Conservation (phyloP, 345 rosid species). For the Eucalyptus globulus region DNA sequence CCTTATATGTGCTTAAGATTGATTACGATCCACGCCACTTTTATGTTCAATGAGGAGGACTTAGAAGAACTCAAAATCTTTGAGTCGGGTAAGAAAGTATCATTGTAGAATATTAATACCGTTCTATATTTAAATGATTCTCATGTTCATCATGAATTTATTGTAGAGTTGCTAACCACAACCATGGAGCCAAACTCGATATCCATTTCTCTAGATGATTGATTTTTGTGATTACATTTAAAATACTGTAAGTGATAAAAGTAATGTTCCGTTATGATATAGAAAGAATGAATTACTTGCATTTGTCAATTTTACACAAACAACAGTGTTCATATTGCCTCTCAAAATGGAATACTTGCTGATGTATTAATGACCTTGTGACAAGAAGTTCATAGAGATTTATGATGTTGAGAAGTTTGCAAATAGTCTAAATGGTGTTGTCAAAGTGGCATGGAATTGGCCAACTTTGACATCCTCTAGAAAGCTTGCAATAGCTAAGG, state of each 20-base stretch:
- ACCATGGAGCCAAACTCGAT: too few relatives aligned
- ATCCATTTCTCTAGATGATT: too few relatives aligned
- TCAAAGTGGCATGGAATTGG: constrained; percentile 4
- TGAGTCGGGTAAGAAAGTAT: too few relatives aligned
- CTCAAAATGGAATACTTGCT: not conserved
- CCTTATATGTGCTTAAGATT: too few relatives aligned
- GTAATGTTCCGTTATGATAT: not conserved
- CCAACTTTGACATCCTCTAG: not conserved
- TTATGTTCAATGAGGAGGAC: too few relatives aligned
- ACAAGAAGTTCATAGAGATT: constrained; percentile 18
- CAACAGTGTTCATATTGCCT: not conserved
- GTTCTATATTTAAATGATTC: too few relatives aligned
- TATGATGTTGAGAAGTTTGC: constrained; percentile 12
- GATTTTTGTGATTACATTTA: not conserved
- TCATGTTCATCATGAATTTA: too few relatives aligned
- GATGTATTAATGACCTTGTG: not conserved
- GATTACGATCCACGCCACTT: fast-evolving
- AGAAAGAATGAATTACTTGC: not conserved
- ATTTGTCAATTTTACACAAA: not conserved
- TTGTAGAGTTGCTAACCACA: too few relatives aligned
- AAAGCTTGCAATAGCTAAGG: constrained; percentile 6
- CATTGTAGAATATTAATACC: too few relatives aligned
- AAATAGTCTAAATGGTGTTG: constrained; percentile 10
- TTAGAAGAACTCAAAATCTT: too few relatives aligned
- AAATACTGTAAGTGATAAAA: not conserved